A percentile compares a stretch with the other conserved stretches of the same genome.
Conservation (phyloP, 768 basidiomycete genomes). For the Leccinellum rugosiceps region DNA sequence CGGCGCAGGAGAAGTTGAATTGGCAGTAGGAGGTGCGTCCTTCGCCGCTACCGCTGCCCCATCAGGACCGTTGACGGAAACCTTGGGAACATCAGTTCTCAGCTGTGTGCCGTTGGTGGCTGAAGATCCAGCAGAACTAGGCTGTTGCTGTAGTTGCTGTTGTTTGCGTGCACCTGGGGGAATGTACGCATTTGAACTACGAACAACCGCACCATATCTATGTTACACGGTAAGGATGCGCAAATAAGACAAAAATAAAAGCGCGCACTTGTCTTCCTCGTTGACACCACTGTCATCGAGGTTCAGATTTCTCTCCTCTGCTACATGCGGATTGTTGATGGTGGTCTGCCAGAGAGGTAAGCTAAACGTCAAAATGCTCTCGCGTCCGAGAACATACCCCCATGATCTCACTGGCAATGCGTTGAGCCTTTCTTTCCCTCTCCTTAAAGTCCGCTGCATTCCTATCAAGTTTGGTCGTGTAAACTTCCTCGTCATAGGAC, state of each 20-base stretch:
- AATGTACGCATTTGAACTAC: conserved; percentile 86
- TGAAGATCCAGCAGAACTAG: conserved; percentile 24
- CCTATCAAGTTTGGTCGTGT: conserved; percentile 92
- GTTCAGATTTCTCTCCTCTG: conserved; percentile 74
- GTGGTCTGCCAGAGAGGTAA: conserved; percentile 41
- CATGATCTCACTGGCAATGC: conserved; percentile 88
- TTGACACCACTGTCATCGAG: conserved; percentile 73
- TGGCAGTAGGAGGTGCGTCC: conserved; percentile 45
- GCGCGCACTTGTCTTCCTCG: conserved; percentile 92
- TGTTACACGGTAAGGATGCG: conserved; percentile 18
- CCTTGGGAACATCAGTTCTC: conserved; percentile 60
- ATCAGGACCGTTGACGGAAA: conserved; percentile 77
- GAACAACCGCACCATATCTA: conserved; percentile 92
- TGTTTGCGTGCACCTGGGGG: conserved; percentile 85
- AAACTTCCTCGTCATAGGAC: conserved; percentile 88
- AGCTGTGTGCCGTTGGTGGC: conserved; percentile 25
- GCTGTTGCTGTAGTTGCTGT: conserved; percentile 24
- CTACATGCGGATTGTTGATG: conserved; percentile 78
- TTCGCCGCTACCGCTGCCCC: conserved; percentile 47
- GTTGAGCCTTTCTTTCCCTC: conserved; percentile 81
- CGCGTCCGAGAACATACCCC: conserved; percentile 48
- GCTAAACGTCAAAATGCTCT: conserved; percentile 3
- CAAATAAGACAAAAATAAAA: conserved; percentile 8
- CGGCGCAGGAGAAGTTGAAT: conserved; percentile 65
- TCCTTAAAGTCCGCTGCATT: conserved; percentile 83